Evolutionary conservation across 805 yeast species (phyloP).

Genomic region (Saturnispora sanitii): DNA sequence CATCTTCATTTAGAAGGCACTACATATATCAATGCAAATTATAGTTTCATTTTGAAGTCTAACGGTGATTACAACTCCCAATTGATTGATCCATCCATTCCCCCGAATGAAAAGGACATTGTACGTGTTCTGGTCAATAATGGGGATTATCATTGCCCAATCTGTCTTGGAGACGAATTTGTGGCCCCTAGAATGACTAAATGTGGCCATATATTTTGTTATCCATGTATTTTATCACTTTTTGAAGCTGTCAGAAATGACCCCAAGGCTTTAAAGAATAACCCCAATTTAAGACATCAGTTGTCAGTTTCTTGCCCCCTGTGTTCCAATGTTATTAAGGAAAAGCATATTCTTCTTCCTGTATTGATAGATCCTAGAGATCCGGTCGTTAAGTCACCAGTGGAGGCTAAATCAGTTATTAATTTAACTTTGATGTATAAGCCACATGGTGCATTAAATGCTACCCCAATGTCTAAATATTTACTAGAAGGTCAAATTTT

Average conservation of each 20-base stretch:
- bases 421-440: constrained; percentile 58
- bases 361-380: constrained; percentile 39
- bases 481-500: constrained; percentile 28
- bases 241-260: constrained; percentile 35
- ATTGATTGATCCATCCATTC: constrained; percentile 63
- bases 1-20: constrained; percentile 48
- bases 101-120: constrained; percentile 51
- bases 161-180: constrained; percentile 75
- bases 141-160: constrained; percentile 71
- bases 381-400: constrained; percentile 42
- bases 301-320: constrained; percentile 50
- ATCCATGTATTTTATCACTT: constrained; percentile 67
- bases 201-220: constrained; percentile 91
- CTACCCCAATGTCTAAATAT: constrained; percentile 23
- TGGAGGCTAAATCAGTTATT: constrained; percentile 45
- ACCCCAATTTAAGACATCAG: constrained; percentile 25
- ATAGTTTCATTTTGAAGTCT: constrained; percentile 70
- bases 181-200: constrained; percentile 90
- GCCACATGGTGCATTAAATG: constrained; percentile 23
- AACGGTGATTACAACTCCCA: constrained; percentile 47
- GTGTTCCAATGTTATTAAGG: constrained; percentile 50
- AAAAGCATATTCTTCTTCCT: constrained; percentile 52
- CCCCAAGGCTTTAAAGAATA: constrained; percentile 4
- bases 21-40: constrained; percentile 72
- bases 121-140: constrained; percentile 66